Conservation (phyloP, 2,329 filamentous ascomycete species). For the Trichoderma cornu-damae region DNA sequence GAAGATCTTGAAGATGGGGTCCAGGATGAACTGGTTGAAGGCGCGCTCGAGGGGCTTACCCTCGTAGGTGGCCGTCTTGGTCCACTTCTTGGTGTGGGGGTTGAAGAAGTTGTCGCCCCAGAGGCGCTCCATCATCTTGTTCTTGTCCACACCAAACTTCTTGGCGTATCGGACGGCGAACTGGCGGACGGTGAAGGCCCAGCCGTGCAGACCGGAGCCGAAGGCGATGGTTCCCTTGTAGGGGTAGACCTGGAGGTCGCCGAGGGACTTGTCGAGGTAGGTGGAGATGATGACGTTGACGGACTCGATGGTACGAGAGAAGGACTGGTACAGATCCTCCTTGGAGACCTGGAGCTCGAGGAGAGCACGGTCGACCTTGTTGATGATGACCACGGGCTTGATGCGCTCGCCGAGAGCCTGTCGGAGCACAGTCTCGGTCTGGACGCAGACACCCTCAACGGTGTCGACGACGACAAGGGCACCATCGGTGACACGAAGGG, state of each 20-base stretch:
- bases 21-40: slow-evolving; percentile 99
- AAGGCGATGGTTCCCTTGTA: slow-evolving; percentile 97
- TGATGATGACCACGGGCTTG: slow-evolving; percentile 99
- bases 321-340: slow-evolving; percentile 99
- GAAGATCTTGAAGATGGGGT: slow-evolving; percentile 99
- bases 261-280: slow-evolving; percentile 93
- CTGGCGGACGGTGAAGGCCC: slow-evolving; percentile 98
- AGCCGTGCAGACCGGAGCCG: slow-evolving; percentile 99
- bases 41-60: slow-evolving; percentile 92
- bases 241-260: slow-evolving; percentile 98
- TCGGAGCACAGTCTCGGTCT: slow-evolving; percentile 98
- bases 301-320: slow-evolving; percentile 98
- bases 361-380: slow-evolving; percentile 99
- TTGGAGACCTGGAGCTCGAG: slow-evolving; percentile 98
- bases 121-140: slow-evolving; percentile 99
- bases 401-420: slow-evolving; percentile 99
- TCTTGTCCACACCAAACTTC: slow-evolving; percentile 99
- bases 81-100: slow-evolving; percentile 99
- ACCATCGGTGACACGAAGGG: slow-evolving; percentile 99
- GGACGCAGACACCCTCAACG: slow-evolving; percentile 99
- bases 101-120: slow-evolving; percentile 99
- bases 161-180: slow-evolving; percentile 95
- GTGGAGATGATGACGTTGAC: slow-evolving; percentile 99
- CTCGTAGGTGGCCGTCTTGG: slow-evolving; percentile 75
- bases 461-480: slow-evolving; percentile 99